These are phyloP conservation scores for Alectoria sarmentosa DNA, from an alignment of 495 filamentous ascomycete species.

Conservation along the genomic window DNA sequence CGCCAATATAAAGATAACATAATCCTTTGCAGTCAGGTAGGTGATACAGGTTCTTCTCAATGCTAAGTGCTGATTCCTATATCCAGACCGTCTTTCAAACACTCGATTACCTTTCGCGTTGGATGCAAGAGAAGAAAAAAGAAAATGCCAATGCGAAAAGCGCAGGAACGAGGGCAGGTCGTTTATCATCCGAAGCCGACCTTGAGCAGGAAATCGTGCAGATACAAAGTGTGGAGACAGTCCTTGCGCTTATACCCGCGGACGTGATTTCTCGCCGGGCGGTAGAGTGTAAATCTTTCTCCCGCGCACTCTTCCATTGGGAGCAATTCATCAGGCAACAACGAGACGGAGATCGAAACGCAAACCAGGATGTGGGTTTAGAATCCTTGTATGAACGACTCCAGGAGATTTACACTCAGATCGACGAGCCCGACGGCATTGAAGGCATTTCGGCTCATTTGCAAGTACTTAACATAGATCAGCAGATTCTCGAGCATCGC, in stretches of 20 bases:
- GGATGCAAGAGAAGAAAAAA: constrained; percentile 78
- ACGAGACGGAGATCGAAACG: constrained; percentile 35
- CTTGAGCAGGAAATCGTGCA: constrained; percentile 40
- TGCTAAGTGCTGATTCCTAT: constrained; percentile 4
- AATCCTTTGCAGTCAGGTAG: constrained; percentile 77
- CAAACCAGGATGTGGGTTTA: constrained; percentile 36
- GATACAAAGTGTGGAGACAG: constrained; percentile 52
- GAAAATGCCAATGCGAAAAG: constrained; percentile 33
- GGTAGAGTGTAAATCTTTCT: constrained; percentile 85
- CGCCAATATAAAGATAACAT: constrained; percentile 55
- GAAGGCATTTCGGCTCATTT: constrained; percentile 87
- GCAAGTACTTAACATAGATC: constrained; percentile 73
- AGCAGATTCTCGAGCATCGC: constrained; percentile 84
- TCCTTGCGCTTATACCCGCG: constrained; percentile 68
- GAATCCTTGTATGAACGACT: constrained; percentile 64
- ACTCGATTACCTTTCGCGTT: constrained; percentile 83
- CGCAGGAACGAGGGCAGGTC: constrained; percentile 34
- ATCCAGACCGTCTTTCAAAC: constrained; percentile 77
- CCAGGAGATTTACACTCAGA: constrained; percentile 90
- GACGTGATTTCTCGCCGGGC: constrained; percentile 79
- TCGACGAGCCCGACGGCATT: constrained; percentile 95
- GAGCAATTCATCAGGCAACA: constrained; percentile 78
- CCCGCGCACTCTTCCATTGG: constrained; percentile 86
- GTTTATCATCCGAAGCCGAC: constrained; percentile 29
- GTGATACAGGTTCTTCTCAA: constrained; percentile 21